Evolutionary conservation across 192 early-diverging fungal species (phyloP), one percentile per base, ranked within the genome.

Genomic region (Pilobolus umbonatus): DNA sequence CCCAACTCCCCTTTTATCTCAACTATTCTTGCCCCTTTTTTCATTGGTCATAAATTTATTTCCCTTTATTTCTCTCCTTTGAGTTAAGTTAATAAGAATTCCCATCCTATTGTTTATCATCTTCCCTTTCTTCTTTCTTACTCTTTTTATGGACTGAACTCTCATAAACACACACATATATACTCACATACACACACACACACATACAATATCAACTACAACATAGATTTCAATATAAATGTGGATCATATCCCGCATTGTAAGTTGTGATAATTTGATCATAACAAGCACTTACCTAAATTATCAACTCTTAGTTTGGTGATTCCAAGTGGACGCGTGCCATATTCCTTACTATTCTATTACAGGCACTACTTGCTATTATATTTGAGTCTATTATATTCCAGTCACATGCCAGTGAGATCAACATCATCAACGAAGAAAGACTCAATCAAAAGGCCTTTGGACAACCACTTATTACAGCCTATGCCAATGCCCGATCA

Each of bases 401-500:
- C 36, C 45, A 43, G 7, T 67, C 58, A 38, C 64, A 63, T 40
- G 38, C 60, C 7, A 57, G 49, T 36, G 43, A 59, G 32, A 53
- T 73, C 43, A 38, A 32, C 42, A 61, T 73, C 4, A 46, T 73
- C 22, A 46, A 60, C 21, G 30, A 53, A 24, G 60, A 60, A 45
- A 35, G 66, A 49, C 58, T 73, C 2, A 61, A 60, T 17, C 50
- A 71, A 51, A 48, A 43, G 4, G 54, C 40, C n/a, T 38, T 52
- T 48, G 61, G 53, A 31, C 42, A 36, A 15, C 52, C 24, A 49
- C 47, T 64, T 8, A 46, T 56, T 8, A 62, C 28, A 8, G 65
- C 56, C 40, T 77, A 60, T 67, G 76, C 72, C 10, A 77, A 72
- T 36, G 83, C 75, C 34, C 51, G 65, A n/a, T 75, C 75, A 17